phyloP scores from a whole-genome alignment of 2,329 filamentous ascomycete genomes.

The Venturia pyrina region DNA sequence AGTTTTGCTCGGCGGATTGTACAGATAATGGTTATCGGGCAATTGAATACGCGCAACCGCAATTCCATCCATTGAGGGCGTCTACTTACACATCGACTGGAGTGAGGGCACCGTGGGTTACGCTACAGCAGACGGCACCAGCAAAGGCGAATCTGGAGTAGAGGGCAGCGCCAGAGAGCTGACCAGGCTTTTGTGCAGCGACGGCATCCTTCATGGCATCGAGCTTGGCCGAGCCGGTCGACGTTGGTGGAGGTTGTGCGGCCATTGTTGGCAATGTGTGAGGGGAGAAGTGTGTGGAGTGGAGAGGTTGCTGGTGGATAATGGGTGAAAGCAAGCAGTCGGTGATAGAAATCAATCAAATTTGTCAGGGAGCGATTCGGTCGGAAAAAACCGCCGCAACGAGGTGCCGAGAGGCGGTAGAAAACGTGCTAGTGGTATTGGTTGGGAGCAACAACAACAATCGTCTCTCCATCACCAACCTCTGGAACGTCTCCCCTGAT shows the following conservation, averaged over 20 bases:
- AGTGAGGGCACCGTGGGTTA: slow-evolving; percentile 94
- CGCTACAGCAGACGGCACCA: slow-evolving; percentile 93
- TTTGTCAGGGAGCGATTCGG: background rate
- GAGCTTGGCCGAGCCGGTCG: slow-evolving; percentile 43
- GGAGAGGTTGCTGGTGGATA: background rate
- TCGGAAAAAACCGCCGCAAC: no score
- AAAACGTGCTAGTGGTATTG: background rate
- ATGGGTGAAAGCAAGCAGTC: background rate
- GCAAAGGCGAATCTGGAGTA: slow-evolving; percentile 97
- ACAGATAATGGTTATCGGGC: background rate
- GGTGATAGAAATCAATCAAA: background rate
- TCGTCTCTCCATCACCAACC: background rate
- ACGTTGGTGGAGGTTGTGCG: slow-evolving; percentile 33
- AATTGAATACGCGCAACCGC: background rate
- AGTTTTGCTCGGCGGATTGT: slow-evolving; percentile 1
- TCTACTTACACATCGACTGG: slow-evolving; percentile 96
- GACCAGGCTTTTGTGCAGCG: slow-evolving; percentile 37
- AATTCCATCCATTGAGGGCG: background rate
- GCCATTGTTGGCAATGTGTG: slow-evolving; percentile 25
- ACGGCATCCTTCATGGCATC: slow-evolving; percentile 41
- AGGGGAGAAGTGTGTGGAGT: background rate
- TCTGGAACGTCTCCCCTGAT: background rate
- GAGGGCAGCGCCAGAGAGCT: slow-evolving; percentile 57
- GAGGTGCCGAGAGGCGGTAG: no score
- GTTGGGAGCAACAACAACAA: background rate